These are phyloP conservation scores for Hydrangea macrophylla DNA, from an alignment of 148 eudicot genomes.

Conservation along the genomic window DNA sequence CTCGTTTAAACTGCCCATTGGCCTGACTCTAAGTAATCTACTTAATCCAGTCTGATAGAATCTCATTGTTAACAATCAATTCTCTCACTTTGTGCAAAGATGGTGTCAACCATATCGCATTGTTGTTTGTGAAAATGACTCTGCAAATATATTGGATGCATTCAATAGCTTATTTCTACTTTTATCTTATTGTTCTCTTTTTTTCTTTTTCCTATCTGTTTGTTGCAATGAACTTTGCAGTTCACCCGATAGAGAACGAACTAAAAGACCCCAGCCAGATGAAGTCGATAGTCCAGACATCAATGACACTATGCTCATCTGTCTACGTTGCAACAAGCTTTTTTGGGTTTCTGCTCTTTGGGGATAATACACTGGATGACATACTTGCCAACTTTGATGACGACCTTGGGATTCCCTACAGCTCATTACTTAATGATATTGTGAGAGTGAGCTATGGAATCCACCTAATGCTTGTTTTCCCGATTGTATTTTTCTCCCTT, in stretches of 20 bases:
- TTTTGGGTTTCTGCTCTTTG: constrained; percentile 70
- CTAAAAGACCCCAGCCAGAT: constrained; percentile 56
- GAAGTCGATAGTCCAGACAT: constrained; percentile 55
- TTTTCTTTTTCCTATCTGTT: background rate
- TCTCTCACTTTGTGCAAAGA: background rate
- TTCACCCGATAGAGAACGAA: constrained; percentile 79
- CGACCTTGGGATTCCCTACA: constrained; percentile 72
- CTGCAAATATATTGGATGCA: background rate
- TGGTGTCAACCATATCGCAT: background rate
- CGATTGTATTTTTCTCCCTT: constrained; percentile 69
- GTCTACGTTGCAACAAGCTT: constrained; percentile 63
- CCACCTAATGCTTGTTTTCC: constrained; percentile 90
- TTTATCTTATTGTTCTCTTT: background rate
- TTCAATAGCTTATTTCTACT: background rate
- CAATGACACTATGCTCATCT: constrained; percentile 53
- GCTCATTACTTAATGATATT: constrained; percentile 55
- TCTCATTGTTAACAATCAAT: background rate
- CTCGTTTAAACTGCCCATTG: background rate
- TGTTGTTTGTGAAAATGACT: background rate
- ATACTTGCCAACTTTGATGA: constrained; percentile 79
- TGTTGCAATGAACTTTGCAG: constrained; percentile 28
- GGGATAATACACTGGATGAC: constrained; percentile 61
- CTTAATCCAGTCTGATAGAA: background rate
- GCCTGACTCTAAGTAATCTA: background rate
- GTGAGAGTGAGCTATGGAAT: constrained; percentile 68